Evolutionary conservation across 139 green algal species (phyloP).

Genomic region (Chlorella sp.): DNA sequence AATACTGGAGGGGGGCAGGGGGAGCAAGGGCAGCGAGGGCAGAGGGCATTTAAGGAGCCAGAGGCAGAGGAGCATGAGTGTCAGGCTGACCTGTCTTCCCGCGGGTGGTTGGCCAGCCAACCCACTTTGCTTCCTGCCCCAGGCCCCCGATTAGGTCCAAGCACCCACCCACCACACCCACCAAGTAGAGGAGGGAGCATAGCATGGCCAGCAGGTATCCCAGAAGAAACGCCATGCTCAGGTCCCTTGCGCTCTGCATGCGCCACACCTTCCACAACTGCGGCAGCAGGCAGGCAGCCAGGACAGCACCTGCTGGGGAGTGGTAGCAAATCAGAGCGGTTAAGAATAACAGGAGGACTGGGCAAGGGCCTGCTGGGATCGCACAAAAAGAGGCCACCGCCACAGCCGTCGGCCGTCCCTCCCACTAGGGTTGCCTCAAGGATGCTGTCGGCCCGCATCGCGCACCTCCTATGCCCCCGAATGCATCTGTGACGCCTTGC

Average conservation of each 20-base stretch:
- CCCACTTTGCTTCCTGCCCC: no score
- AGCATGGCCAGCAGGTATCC: background rate
- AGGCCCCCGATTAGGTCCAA: no score
- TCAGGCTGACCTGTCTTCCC: background rate
- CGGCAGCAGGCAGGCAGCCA: background rate
- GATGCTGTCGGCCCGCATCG: background rate
- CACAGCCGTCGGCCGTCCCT: no score
- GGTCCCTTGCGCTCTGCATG: background rate
- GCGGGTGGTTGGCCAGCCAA: no score
- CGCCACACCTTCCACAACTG: background rate
- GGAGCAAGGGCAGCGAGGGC: background rate
- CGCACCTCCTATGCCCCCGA: background rate
- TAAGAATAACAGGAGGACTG: background rate
- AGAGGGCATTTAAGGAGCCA: background rate
- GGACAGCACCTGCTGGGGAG: background rate
- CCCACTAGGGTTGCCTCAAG: no score
- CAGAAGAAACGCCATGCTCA: background rate
- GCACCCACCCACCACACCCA: no score
- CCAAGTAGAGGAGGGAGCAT: background rate
- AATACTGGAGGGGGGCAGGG: background rate
- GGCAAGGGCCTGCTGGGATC: no score
- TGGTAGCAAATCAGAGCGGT: no score
- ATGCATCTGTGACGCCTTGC: background rate
- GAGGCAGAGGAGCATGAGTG: background rate
- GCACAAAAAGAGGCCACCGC: no score